Evolutionary conservation across 2,329 filamentous ascomycete genomes (phyloP), one percentile per base, ranked within the genome.

Genomic region (Myotisia sp.): DNA sequence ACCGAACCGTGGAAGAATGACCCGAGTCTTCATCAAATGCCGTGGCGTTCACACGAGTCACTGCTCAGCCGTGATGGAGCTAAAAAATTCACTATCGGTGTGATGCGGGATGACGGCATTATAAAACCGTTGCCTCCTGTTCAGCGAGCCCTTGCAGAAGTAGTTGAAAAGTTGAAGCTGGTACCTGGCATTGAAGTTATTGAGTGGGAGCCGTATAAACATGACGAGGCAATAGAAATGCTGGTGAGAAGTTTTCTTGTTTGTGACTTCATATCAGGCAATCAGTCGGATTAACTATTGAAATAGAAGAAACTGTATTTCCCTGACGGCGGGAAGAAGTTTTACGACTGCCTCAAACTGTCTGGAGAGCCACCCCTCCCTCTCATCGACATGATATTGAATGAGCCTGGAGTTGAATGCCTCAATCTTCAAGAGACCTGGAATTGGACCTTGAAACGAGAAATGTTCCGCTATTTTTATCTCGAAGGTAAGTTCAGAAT

Each of bases 41-140:
- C 55, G 2, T 62, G 58, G 59, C 34, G 55, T 26, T 37, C 46
- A 13, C 45, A 41, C 7, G 26, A 49, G 13, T 43, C 44, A 9
- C 38, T 44, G 1, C 34, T 42, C 5, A 41, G 37, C 8, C 43
- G 35, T 26, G 44, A 19, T 21, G 47, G 24, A 3, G 38, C 50
- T 3, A 54, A 54, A 37, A 72, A 67, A 40, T 52, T 78, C 4
- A 74, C 68, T 44, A 59, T 81, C n/a, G 76, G 65, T 0, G 62
- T 75, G 1, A 53, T 76, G 29, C 66, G 67, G 60, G 62, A 71
- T 50, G 73, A 78, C 38, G 69, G 65, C 0, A 60, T 76, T 8
- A 68, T 76, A 0, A 65, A 60, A 43, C 71, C 71, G 1, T 72
- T 75, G 38, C 73, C 73, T 0, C 73, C 73, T 0, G 62, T 76